Base-by-base conservation (phyloP, 257 asterid genomes). In the Solanum raphanifolium region DNA sequence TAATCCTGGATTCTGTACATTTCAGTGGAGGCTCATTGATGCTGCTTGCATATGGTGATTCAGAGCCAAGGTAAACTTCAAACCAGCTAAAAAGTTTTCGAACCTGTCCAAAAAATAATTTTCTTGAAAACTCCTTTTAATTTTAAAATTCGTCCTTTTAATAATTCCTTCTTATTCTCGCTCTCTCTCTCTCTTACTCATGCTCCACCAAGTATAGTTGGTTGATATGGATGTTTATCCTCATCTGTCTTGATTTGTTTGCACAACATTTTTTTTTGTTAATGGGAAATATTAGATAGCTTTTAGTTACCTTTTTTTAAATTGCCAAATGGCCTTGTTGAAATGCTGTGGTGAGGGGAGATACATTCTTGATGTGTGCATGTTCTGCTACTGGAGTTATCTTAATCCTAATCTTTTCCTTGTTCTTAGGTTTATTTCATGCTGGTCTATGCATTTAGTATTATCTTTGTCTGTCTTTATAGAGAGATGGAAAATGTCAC, bases 41-140 rank as follows among this genome's bases (percentile, higher is more conserved):
- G 98, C 91, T 97, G 89, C 99, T 97, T 7, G 99, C 98, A 38
- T 97, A 97, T 90, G 99, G 99, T 84, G 99, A 97, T 90, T 86
- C 88, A 65, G 99, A 97, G 90, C 98, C 99, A 32, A 96, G 99
- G 99, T 97, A 91, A 88, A 79, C 87, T 74, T 90, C 58, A 66
- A 11, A 21, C 21, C 60, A 84, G 66, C 88, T 87, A 38, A 76
- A 82, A 86, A 58, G 74, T 86, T 71, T 74, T 62, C 5, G 21
- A 48, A 82, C 43, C 43, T 82, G 71, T 21, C 86, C 85, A 79
- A 38, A 82, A 31, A 48, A 10, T 31, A 48, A 29, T 82, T 46
- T 31, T 81, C 38, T 31, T 81, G 68, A 27, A 18, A 29, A 25
- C 41, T 29, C 29, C 41, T 46, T 46, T 29, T 79, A 41, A 81